A percentile compares a stretch with the other conserved stretches of the same genome.
Evolutionary conservation across 306 rosid species (phyloP).

Genomic region (Pachyrhizus erosus): DNA sequence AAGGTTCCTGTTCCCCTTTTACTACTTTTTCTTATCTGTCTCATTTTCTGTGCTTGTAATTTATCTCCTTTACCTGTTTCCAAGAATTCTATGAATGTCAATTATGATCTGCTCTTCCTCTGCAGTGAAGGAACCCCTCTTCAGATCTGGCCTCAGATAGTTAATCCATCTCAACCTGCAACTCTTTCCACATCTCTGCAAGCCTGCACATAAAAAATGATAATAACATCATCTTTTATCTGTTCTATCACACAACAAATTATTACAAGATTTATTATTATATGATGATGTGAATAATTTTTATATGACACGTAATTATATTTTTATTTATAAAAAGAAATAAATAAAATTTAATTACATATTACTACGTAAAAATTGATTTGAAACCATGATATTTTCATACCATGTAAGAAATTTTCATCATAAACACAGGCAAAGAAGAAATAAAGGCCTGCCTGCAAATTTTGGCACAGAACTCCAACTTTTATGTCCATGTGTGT

Average conservation of each 20-base stretch:
- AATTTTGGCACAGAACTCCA: slow-evolving; percentile 86
- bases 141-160: slow-evolving; percentile 84
- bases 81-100: slow-evolving; percentile 85
- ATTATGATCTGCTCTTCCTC: slow-evolving; percentile 79
- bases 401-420: no score
- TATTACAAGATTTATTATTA: no score
- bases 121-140: slow-evolving; percentile 77
- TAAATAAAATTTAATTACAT: no score
- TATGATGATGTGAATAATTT: no score
- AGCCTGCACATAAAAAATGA: slow-evolving; percentile 46
- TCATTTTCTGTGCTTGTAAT: slow-evolving; percentile 19
- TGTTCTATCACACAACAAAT: background rate
- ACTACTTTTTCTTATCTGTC: background rate
- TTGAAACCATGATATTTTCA: no score
- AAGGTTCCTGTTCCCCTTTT: background rate
- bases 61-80: slow-evolving; percentile 59
- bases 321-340: no score
- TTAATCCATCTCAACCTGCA: slow-evolving; percentile 91
- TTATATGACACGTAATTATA: no score
- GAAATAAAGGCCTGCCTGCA: slow-evolving; percentile 58
- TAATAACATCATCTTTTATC: background rate
- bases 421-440: background rate
- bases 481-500: slow-evolving; percentile 66
- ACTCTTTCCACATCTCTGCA: slow-evolving; percentile 92
- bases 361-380: no score